A percentile compares a stretch with the other conserved stretches of the same genome.
These are phyloP conservation scores for Arthrobotrys entomopaga DNA, from an alignment of 2,329 filamentous ascomycete genomes.

Conservation along the genomic window DNA sequence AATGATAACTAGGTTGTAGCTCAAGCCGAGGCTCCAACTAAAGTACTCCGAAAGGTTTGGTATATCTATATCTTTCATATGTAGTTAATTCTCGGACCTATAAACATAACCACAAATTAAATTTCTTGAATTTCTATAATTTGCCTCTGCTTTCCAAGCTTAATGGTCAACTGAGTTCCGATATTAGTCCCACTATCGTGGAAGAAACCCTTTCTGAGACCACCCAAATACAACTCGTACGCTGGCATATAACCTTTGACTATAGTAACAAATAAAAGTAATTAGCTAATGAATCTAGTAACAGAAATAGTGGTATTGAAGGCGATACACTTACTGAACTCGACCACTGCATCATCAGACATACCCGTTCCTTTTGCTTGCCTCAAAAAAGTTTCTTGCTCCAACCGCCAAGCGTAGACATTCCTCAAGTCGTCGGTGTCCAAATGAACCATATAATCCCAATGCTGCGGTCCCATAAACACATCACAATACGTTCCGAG, in stretches of 20 bases:
- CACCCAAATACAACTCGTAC: constrained; percentile 69
- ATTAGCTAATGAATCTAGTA: neutral
- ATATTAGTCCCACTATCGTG: constrained; percentile 15
- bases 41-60: too few relatives aligned
- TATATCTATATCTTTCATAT: too few relatives aligned
- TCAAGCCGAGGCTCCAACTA: too few relatives aligned
- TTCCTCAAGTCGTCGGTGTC: constrained; percentile 78
- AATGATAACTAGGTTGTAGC: too few relatives aligned
- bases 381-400: constrained; percentile 80
- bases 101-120: neutral
- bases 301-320: too few relatives aligned
- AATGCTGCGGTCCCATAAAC: constrained; percentile 43
- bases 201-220: constrained; percentile 66
- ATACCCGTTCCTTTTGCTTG: constrained; percentile 77
- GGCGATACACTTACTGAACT: constrained; percentile 66
- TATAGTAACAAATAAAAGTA: constrained; percentile 60
- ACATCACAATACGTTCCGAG: constrained; percentile 66
- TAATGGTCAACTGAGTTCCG: constrained; percentile 54
- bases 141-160: constrained; percentile 13
- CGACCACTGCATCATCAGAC: constrained; percentile 80
- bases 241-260: constrained; percentile 64
- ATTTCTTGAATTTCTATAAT: constrained; percentile 32
- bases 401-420: constrained; percentile 84
- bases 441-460: constrained; percentile 59
- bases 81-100: too few relatives aligned